Evolutionary conservation across 2,329 filamentous ascomycete genomes (phyloP), one percentile per base, ranked within the genome.

Genomic region (Monosporascus sp.): DNA sequence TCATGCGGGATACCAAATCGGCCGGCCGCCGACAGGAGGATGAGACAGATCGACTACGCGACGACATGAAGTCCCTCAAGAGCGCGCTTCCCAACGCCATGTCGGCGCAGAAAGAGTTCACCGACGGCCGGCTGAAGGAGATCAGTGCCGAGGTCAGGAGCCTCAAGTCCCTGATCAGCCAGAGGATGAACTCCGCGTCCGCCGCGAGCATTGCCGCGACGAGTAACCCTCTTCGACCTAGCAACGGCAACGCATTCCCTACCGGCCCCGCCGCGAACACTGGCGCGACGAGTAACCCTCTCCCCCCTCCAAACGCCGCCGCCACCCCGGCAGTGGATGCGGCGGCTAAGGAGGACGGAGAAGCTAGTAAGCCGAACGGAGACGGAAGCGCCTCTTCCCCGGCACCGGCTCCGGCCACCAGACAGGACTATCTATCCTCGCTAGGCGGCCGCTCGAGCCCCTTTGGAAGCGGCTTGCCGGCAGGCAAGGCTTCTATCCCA

Each of bases 111-210:
- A 93, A 93, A 72, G 89, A 93, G 56, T 79, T 84, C 51, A 90
- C 89, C 25, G 92, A 97, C 66, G 81, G 77, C 59, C 81, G 91
- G 48, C 75, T 99, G 54, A 88, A 85, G 70, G 94, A 97, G 63
- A 82, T 99, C 60, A 89, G 89, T 60, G 82, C 79, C 6, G 94
- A 99, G 72, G 78, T 99, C 63, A 90, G 89, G 76, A 97, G 92
- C 68, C 75, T 99, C 63, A 97, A 97, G 80, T 89, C 89, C 2
- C 77, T 99, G 50, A 83, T 99, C 63, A 75, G 78, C 44, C 82
- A 85, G 68, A 74, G 84, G 55, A 80, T 86, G 78, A 76, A 71
- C 51, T 34, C 52, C 42, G 18, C 18, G 5, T 24, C 47, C 11
- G 24, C 55, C 15, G 48, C 55, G 41, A 54, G 50, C 31, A 54